Base-by-base conservation (phyloP, 108 stramenopile genomes). In the Chaetoceros muelleri region DNA sequence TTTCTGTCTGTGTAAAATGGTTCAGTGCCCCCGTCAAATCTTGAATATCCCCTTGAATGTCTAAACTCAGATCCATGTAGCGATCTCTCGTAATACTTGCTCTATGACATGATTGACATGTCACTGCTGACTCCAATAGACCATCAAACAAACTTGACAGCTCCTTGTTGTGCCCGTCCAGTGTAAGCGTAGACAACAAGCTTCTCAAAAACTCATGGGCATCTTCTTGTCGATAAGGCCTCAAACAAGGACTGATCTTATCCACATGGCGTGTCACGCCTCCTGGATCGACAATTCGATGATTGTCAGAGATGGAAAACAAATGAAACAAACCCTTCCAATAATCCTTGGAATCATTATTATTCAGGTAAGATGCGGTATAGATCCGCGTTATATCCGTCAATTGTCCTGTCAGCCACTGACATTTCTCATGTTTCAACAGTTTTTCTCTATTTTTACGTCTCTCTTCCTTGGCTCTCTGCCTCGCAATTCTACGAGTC, bases 41-140 rank as follows among this genome's bases (percentile, higher is more conserved):
- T 17, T 52, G 54, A 44, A 86, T 74, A 17, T 74, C 55, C 1
- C 56, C 48, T 48, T 75, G 69, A 49, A 92, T 86, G 53, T 92
- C 86, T 2, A 92, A 61, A 54, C 80, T 81, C 21, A 92, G 70
- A 55, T 92, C 90, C 90, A 92, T 88, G 52, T 88, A 92, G 34
- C 86, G 64, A 59, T 92, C 90, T 57, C 86, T 64, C 2, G 90
- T 92, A 3, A 86, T 60, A 56, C 80, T 81, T 16, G 73, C 57
- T 52, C 78, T 72, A 13, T 64, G 53, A 70, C 90, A 92, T 0
- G 74, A 73, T 44, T 86, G 76, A 55, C 90, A 92, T 0, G 84
- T 88, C n/a, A 92, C 82, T 10, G 84, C 63, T 44, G 71, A 74
- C 52, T 88, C 86, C n/a, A 92, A 60, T n/a, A 87, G 61, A 17